Evolutionary conservation across 768 basidiomycete genomes (phyloP).

Genomic region (Cystoderma amianthinum): DNA sequence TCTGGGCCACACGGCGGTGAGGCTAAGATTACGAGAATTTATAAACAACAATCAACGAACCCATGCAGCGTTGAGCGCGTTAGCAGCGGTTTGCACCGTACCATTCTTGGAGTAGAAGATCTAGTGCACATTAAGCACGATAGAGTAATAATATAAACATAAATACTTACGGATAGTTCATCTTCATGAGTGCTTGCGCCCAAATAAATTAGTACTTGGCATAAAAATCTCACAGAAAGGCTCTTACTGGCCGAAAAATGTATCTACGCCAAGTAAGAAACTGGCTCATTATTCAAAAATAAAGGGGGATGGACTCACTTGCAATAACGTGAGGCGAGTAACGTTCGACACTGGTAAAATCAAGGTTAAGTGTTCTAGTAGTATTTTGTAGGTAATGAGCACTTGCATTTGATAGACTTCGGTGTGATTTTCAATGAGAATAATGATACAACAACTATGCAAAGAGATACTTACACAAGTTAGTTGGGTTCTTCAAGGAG

Average conservation of each 20-base stretch:
- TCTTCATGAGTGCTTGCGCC: constrained; percentile 54
- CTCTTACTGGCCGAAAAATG: constrained; percentile 66
- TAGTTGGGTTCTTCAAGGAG: constrained; percentile 53
- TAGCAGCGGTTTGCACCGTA: constrained; percentile 47
- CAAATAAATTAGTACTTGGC: constrained; percentile 1
- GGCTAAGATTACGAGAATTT: too few species aligned
- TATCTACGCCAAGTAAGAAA: too few species aligned
- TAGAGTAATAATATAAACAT: too few species aligned
- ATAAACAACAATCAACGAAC: constrained; percentile 15
- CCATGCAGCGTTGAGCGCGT: constrained; percentile 45
- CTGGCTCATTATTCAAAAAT: constrained; percentile 2
- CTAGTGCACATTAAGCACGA: constrained; percentile 19
- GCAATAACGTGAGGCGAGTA: constrained; percentile 75
- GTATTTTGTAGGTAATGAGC: not conserved
- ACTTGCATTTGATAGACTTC: constrained; percentile 32
- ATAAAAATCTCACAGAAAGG: not conserved
- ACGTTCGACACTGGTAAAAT: constrained; percentile 55
- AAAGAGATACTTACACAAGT: constrained; percentile 46
- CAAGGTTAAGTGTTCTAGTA: not conserved
- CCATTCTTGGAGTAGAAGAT: constrained; percentile 72
- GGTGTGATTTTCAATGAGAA: not conserved
- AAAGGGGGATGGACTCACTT: constrained; percentile 34
- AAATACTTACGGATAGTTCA: constrained; percentile 45
- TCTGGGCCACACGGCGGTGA: constrained; percentile 39
- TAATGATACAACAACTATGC: not conserved